Evolutionary conservation across 768 basidiomycete genomes (phyloP), one percentile per base, ranked within the genome.

Genomic region (Cyathus striatus): DNA sequence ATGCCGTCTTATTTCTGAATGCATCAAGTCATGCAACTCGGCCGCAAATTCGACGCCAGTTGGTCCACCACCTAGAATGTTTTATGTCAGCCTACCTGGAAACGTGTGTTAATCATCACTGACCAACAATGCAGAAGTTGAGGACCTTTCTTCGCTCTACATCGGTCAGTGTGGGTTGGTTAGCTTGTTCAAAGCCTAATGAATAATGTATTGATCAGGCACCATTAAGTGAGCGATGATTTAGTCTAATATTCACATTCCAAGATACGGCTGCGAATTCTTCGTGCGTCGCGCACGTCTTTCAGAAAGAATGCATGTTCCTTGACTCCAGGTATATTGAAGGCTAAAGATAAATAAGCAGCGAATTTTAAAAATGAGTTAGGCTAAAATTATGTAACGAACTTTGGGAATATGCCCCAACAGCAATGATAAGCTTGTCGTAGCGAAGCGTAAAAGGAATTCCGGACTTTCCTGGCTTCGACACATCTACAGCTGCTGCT

Each of bases 401-500:
- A 88, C 89, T 92, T 58, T 91, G 88, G 2, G 77, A 80, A 62
- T 92, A 92, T 36, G 86, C 85, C 2, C 91, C 91, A 1, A 90
- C 89, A 5, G 87, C 81, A 38, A 94, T 79, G 42, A 93, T 78
- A 10, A 93, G 72, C 57, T 86, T 89, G 61, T 93, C 90, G 54
- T 86, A 92, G 16, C 64, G 60, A 34, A 91, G 38, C 6, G 72
- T 68, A 58, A 87, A 90, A 6, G 70, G 61, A 22, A 35, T 49
- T 21, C 37, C 23, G n/a, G 22, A 43, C 43, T 22, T 20, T 24
- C 6, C 33, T 10, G 44, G 43, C 14, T 53, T 7, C 14, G 14
- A 38, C 17, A 40, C 46, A 35, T 35, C 42, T 6, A n/a, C n/a
- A 2, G 42, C 7, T 13, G 14, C 5, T 13, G 42, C 17, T 10